A percentile compares a stretch with the other conserved stretches of the same genome.
Evolutionary conservation across 2,329 filamentous ascomycete genomes (phyloP).

Genomic region (Cladophialophora chaetospira): DNA sequence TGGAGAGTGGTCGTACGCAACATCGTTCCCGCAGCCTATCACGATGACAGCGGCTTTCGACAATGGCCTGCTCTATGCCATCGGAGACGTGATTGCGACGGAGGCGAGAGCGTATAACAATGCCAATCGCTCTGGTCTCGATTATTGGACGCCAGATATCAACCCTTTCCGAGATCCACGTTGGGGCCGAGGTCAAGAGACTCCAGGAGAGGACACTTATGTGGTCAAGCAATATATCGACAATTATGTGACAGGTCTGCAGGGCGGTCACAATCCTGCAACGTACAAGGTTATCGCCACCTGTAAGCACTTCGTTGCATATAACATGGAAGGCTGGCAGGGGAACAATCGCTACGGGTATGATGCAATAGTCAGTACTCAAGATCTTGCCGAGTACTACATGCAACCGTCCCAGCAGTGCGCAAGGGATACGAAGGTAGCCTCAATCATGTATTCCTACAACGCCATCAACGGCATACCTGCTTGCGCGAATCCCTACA

Average conservation of each 20-base stretch:
- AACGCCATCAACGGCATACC: conserved; percentile 68
- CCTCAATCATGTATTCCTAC: conserved; percentile 64
- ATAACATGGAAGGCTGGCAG: conserved; percentile 57
- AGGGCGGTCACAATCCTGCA: conserved; percentile 47
- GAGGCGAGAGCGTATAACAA: conserved; percentile 69
- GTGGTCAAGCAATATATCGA: conserved; percentile 55
- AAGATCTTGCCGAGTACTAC: conserved; percentile 70
- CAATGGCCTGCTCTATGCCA: conserved; percentile 59
- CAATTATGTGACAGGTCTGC: conserved; percentile 56
- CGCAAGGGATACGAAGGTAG: conserved; percentile 54
- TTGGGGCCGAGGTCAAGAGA: conserved; percentile 64
- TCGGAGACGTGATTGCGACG: conserved; percentile 56
- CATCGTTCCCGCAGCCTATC: conserved; percentile 67
- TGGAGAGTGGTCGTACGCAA: conserved; percentile 61
- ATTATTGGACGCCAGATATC: conserved; percentile 69
- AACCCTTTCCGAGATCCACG: conserved; percentile 65
- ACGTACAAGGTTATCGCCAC: conserved; percentile 55
- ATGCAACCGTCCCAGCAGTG: conserved; percentile 66
- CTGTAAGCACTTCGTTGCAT: conserved; percentile 62
- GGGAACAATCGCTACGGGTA: conserved; percentile 54
- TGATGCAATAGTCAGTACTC: conserved; percentile 53
- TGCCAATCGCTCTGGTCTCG: conserved; percentile 54
- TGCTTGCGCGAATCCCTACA: conserved; percentile 63
- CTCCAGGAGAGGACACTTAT: conserved; percentile 59
- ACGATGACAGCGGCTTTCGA: conserved; percentile 65